Evolutionary conservation across 768 basidiomycete species (phyloP).

Genomic region (Collybiopsis luxurians): DNA sequence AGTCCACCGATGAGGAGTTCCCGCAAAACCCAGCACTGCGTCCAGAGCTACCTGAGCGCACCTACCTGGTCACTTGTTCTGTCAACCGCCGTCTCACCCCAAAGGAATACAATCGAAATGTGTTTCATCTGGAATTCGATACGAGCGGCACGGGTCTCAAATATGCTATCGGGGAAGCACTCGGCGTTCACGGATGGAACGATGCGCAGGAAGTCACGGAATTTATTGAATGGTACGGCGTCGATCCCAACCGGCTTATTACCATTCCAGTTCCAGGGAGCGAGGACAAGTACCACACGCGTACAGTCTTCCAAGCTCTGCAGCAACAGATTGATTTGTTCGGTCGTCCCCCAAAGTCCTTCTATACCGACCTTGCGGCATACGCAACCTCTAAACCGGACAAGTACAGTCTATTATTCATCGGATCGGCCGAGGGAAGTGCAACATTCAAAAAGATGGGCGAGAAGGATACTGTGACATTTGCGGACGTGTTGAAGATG

Average conservation of each 20-base stretch:
- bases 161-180: slow-evolving; percentile 95
- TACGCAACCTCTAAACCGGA: slow-evolving; percentile 72
- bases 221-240: slow-evolving; percentile 91
- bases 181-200: slow-evolving; percentile 98
- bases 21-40: slow-evolving; percentile 69
- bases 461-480: slow-evolving; percentile 93
- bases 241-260: slow-evolving; percentile 75
- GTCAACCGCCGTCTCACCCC: slow-evolving; percentile 96
- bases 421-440: slow-evolving; percentile 88
- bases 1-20: slow-evolving; percentile 38
- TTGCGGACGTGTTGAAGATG: slow-evolving; percentile 78
- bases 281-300: slow-evolving; percentile 76
- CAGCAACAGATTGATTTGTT: slow-evolving; percentile 98
- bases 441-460: slow-evolving; percentile 93
- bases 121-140: slow-evolving; percentile 98
- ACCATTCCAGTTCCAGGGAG: slow-evolving; percentile 72
- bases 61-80: slow-evolving; percentile 89
- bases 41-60: slow-evolving; percentile 86
- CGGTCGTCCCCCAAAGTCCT: slow-evolving; percentile 93
- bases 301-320: slow-evolving; percentile 92
- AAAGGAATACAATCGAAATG: slow-evolving; percentile 94
- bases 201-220: slow-evolving; percentile 83
- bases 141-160: slow-evolving; percentile 89
- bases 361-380: slow-evolving; percentile 84
- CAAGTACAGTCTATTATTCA: slow-evolving; percentile 81